Evolutionary conservation across 805 yeast genomes (phyloP), one percentile per base, ranked within the genome.

Genomic region (Candida mattraensis): DNA sequence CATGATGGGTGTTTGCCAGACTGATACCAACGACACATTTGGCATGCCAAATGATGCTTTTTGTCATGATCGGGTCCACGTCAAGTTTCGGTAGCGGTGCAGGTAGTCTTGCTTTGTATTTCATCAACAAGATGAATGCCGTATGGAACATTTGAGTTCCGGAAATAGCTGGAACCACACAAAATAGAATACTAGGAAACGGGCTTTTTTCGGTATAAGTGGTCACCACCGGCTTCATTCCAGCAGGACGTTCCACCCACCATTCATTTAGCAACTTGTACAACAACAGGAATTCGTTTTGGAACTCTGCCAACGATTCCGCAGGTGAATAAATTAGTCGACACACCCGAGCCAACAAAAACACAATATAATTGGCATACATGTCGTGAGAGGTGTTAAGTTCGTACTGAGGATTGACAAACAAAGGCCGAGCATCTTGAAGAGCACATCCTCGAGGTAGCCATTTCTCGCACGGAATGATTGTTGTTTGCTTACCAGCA

Each of bases 351-450:
- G 69, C 55, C 24, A 66, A 58, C 24, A 68, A 38, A 34, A 55
- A 65, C 0, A 67, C 69, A 42, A 62, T 58, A 39, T 66, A 67
- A 47, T 68, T 67, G 5, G 71, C 66, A 45, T 66, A 67, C 56
- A 54, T 54, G 37, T 53, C 59, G 33, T 35, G 45, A 11, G 38
- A 33, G 15, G 30, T 58, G 16, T 47, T 50, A 13, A 24, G 24
- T 11, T 42, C 43, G 20, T 17, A 20, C 24, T 30, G 28, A 5
- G 40, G 31, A 23, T 32, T 54, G 16, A 41, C 39, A 26, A 39
- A 44, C 33, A 65, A 54, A 9, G 47, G 16, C 7, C 50, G 42
- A 6, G 45, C 49, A 27, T 57, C 58, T 11, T 54, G 51, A 26
- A 40, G 35, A 7, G 44, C 13, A 11, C 24, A 32, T 10, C 46